Evolutionary conservation across 1,284 basidiomycete genomes (phyloP).

Genomic region (Athelia psychrophila): DNA sequence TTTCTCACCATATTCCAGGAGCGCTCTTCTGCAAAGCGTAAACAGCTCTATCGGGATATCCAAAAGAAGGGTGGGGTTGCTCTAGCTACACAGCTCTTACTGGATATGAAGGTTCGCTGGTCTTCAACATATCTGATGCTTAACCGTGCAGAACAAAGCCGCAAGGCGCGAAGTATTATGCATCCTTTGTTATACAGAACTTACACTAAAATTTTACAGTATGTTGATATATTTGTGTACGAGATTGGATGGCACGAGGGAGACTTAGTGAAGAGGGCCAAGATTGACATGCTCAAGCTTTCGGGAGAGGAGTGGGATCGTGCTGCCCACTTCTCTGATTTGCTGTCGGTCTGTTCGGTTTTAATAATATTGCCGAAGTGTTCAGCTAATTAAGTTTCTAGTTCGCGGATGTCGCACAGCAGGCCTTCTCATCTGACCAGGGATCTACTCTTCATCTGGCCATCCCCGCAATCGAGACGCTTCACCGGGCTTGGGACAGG

Average conservation of each 20-base stretch:
- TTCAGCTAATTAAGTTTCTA: constrained; percentile 9
- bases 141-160: constrained; percentile 16
- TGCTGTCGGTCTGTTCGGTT: constrained; percentile 26
- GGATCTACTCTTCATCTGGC: constrained; percentile 25
- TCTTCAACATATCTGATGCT: constrained; percentile 39
- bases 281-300: constrained; percentile 25
- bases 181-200: neutral
- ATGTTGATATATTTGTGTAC: constrained; percentile 27
- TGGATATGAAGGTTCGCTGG: constrained; percentile 41
- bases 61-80: constrained; percentile 13
- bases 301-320: constrained; percentile 28
- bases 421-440: constrained; percentile 35
- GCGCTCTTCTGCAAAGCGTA: constrained; percentile 29
- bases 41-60: constrained; percentile 23
- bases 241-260: constrained; percentile 24
- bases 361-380: neutral
- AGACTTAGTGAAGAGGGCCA: constrained; percentile 18
- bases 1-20: constrained; percentile 16
- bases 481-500: constrained; percentile 27
- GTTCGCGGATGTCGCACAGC: constrained; percentile 34
- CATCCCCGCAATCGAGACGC: constrained; percentile 30
- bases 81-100: constrained; percentile 18
- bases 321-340: constrained; percentile 20
- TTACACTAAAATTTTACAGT: constrained; percentile 14
- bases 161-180: constrained; percentile 14